A percentile compares a stretch with the other conserved stretches of the same genome.
These are phyloP conservation scores for Coix lacrymajobi DNA, from an alignment of 176 grass and related monocot species.

Conservation along the genomic window DNA sequence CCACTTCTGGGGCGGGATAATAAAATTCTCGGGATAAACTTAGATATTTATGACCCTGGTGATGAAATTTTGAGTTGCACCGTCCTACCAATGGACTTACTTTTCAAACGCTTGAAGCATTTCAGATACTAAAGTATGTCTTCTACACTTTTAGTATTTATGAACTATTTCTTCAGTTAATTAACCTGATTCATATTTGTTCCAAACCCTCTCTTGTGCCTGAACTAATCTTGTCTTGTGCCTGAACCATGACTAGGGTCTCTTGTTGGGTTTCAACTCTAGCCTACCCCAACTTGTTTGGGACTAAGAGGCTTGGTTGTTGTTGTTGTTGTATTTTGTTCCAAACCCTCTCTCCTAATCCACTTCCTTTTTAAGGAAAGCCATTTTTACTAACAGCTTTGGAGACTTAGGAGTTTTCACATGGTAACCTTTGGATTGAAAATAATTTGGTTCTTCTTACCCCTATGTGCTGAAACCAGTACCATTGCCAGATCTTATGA, in stretches of 20 bases:
- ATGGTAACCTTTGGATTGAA: background rate
- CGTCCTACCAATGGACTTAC: background rate
- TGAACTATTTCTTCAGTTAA: background rate
- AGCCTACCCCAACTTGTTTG: too few species aligned
- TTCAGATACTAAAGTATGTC: conserved; percentile 9
- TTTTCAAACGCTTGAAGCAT: background rate
- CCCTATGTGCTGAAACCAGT: background rate
- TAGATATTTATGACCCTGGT: background rate
- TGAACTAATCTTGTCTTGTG: too few species aligned
- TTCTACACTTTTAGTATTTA: background rate
- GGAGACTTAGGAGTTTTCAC: background rate
- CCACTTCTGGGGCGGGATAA: background rate
- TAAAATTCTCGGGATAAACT: background rate
- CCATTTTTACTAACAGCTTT: background rate
- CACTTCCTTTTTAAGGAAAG: background rate
- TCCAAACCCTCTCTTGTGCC: background rate
- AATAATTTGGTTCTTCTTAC: background rate
- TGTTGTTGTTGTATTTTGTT: too few species aligned
- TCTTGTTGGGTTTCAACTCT: too few species aligned
- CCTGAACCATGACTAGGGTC: too few species aligned
- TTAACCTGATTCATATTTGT: conserved; percentile 9
- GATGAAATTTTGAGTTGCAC: background rate
- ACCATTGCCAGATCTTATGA: background rate
- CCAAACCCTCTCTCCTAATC: background rate
- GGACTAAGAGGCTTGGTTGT: too few species aligned